Conservation (phyloP, 2,329 filamentous ascomycete genomes). For the Pyrenophora tritici-repentis region DNA sequence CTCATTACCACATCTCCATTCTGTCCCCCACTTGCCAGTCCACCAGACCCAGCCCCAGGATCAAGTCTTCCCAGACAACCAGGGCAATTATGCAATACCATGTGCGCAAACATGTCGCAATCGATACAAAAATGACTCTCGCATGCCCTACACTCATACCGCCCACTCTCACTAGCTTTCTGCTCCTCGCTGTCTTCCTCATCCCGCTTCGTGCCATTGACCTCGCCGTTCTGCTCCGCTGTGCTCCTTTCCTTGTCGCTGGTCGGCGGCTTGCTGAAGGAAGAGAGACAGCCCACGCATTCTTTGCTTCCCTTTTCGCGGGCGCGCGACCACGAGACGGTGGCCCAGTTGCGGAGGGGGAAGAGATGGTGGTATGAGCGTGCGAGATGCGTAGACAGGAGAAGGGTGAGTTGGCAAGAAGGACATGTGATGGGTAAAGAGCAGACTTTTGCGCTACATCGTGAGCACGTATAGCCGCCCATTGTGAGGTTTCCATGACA, state of each 20-base stretch:
- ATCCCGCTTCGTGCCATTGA: constrained; percentile 22
- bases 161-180: constrained; percentile 74
- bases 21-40: constrained; percentile 1
- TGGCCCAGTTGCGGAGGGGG: constrained; percentile 79
- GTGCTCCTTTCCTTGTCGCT: constrained; percentile 13
- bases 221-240: constrained; percentile 16
- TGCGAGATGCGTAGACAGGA: constrained; percentile 73
- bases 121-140: constrained; percentile 94
- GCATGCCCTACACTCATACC: constrained; percentile 91
- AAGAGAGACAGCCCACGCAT: constrained; percentile 78
- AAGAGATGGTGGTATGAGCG: constrained; percentile 49
- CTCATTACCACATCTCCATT: constrained; percentile 41
- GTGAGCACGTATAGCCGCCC: constrained; percentile 88
- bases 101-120: constrained; percentile 93
- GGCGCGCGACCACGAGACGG: constrained; percentile 82
- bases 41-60: constrained; percentile 7
- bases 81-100: constrained; percentile 93
- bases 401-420: constrained; percentile 86
- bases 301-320: constrained; percentile 51
- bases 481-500: constrained; percentile 83
- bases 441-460: constrained; percentile 89
- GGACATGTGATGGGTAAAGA: constrained; percentile 88
- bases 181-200: constrained; percentile 44
- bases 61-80: constrained; percentile 68
- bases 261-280: constrained; percentile 63